phyloP scores from a whole-genome alignment of 306 rosid species.

The Heteromeles arbutifolia region DNA sequence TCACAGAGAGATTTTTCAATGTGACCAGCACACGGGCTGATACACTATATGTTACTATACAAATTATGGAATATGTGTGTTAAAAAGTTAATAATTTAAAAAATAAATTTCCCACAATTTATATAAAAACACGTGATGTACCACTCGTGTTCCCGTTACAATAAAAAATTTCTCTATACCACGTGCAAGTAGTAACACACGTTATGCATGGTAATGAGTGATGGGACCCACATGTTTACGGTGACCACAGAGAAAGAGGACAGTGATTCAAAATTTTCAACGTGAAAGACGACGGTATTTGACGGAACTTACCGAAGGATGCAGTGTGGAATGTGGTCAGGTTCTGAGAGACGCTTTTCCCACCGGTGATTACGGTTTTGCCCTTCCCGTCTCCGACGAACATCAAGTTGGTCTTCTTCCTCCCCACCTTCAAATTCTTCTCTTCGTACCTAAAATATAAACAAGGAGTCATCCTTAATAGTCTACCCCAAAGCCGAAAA shows the following conservation, averaged over 20 bases:
- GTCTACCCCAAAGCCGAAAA: not conserved
- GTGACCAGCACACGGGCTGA: no score
- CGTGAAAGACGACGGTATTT: not conserved
- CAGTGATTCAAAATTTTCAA: not conserved
- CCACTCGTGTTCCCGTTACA: no score
- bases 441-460: slow-evolving; percentile 62
- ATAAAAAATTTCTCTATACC: not conserved
- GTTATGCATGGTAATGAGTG: not conserved
- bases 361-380: slow-evolving; percentile 59
- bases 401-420: slow-evolving; percentile 77
- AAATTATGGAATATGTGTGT: no score
- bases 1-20: no score
- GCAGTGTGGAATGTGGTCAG: slow-evolving; percentile 94
- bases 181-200: slow-evolving; percentile 19
- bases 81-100: no score
- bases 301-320: slow-evolving; percentile 53
- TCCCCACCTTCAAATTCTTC: slow-evolving; percentile 70
- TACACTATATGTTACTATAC: no score
- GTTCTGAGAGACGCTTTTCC: slow-evolving; percentile 23
- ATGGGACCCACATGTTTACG: not conserved
- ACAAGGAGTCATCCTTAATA: not conserved
- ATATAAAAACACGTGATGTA: no score
- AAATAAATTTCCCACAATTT: no score
- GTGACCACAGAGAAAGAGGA: not conserved
- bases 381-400: slow-evolving; percentile 89